These are phyloP conservation scores for Amaranthus hypochondriacus DNA, from an alignment of 148 eudicot genomes.

Conservation along the genomic window DNA sequence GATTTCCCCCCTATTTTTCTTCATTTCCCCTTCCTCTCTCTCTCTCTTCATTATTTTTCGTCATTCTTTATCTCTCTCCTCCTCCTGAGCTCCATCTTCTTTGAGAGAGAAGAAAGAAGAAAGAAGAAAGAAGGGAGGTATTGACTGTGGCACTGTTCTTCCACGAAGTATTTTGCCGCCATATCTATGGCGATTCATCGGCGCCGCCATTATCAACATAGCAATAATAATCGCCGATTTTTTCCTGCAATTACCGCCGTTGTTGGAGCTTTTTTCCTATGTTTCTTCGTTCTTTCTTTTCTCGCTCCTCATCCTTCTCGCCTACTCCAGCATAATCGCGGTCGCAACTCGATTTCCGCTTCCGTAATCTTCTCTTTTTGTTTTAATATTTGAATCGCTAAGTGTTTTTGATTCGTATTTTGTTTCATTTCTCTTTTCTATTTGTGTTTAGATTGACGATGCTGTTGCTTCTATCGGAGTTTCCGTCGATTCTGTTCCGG, in stretches of 20 bases:
- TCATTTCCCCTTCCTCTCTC: not conserved
- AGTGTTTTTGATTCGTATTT: not conserved
- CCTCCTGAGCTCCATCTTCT: not conserved
- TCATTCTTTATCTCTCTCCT: constrained; percentile 8
- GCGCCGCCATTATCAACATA: constrained; percentile 79
- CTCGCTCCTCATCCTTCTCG: constrained; percentile 50
- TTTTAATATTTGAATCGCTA: not conserved
- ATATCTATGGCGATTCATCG: constrained; percentile 47
- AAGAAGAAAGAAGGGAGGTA: not conserved
- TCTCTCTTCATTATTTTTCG: not conserved
- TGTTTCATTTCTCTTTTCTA: not conserved
- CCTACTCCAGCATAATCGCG: constrained; percentile 23
- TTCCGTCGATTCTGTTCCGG: constrained; percentile 53
- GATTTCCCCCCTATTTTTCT: not conserved
- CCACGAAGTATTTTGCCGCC: constrained; percentile 18
- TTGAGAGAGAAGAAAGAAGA: constrained; percentile 5
- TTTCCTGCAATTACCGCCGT: constrained; percentile 36
- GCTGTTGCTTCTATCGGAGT: constrained; percentile 27
- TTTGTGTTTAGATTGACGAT: constrained; percentile 26
- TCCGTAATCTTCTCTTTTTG: constrained; percentile 23
- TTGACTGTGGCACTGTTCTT: not conserved
- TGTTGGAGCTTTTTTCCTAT: constrained; percentile 45
- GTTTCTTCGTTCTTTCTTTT: constrained; percentile 45
- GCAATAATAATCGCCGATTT: constrained; percentile 32
- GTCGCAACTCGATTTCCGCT: not conserved